Evolutionary conservation across 2,329 filamentous ascomycete genomes (phyloP), one percentile per base, ranked within the genome.

Genomic region (Talaromyces sp.): DNA sequence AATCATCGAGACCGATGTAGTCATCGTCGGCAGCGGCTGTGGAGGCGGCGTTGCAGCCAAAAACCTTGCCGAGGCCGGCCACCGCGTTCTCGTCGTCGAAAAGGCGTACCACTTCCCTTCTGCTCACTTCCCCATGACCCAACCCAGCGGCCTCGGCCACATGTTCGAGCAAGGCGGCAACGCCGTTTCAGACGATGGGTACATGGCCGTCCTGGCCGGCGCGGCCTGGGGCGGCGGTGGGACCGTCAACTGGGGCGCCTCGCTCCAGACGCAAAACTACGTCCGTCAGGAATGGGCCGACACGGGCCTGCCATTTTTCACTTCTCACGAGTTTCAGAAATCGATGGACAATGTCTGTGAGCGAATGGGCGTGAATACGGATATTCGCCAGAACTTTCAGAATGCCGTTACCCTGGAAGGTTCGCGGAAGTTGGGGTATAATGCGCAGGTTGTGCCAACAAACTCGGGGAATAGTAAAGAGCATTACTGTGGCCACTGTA

Each of bases 21-120:
- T 96, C 47, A 87, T 97, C 62, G 83, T 97, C 23, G 93, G 93
- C 2, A 95, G 90, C 42, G 93, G 93, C 31, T 96, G 91, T 68
- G 93, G 93, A 65, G 92, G 90, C 47, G 91, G 83, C 9, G 92
- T 96, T 0, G 85, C 84, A 40, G 92, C 93, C 28, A 93, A 93
- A 74, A 89, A 90, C 57, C 78, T 96, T 1, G 86, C 92, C 9
- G 88, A 92, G 74, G 89, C 88, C 0, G 91, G 90, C 4, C 82
- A 90, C 65, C 81, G 81, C 23, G 91, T 96, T 31, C 73, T 96
- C 4, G 90, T 97, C 0, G 87, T 92, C 3, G 92, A 96, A 67
- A 95, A 95, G 72, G 86, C 85, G 1, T 92, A 93, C 72, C 85
- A 95, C 71, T 94, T 89, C 77, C 78, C 87, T 0, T 84, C 89